Evolutionary conservation across 1,139 yeast genomes (phyloP), one percentile per base, ranked within the genome.

Genomic region (Pichia sp.): DNA sequence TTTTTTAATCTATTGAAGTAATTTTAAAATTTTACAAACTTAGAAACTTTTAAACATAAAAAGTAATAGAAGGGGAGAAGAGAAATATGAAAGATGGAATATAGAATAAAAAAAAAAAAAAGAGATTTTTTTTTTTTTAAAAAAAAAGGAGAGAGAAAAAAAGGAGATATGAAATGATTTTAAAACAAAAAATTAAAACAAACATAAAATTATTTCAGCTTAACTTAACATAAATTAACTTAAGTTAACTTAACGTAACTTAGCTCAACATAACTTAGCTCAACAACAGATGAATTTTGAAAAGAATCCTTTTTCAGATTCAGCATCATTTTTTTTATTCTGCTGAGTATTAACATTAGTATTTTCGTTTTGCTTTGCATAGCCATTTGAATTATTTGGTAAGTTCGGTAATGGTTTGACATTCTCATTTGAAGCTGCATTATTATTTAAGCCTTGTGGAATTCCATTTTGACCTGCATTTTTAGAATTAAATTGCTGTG

Each of bases 361-460:
- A 34, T 52, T 58, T 26, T 43, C 51, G 13, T 60, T 44, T 58
- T 59, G 46, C 43, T 42, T 47, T 35, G 48, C 15, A 44, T 47
- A 47, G 34, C 37, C 26, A 26, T 46, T 48, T 8, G 57, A 56
- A 32, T 32, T 32, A 32, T 32, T 32, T 34, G 66, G 66, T 46
- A 62, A 50, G 45, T 60, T 62, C 45, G 66, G 66, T 36, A 62
- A 48, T 32, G 66, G 66, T 51, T 65, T 59, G 37, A 57, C 56
- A 26, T 57, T 59, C n/a, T 42, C 50, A 4, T 22, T 45, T 16
- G 7, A 22, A 22, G n/a, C 12, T 35, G 38, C 25, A 20, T 13
- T 40, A 45, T 13, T 20, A 41, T 37, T 38, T 35, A 22, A 35
- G 12, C 25, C 38, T 35, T 35, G 38, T 38, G 43, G 40, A 43